Evolutionary conservation across 805 yeast genomes (phyloP), one percentile per base, ranked within the genome.

Genomic region (Komagataella pseudopastoris): DNA sequence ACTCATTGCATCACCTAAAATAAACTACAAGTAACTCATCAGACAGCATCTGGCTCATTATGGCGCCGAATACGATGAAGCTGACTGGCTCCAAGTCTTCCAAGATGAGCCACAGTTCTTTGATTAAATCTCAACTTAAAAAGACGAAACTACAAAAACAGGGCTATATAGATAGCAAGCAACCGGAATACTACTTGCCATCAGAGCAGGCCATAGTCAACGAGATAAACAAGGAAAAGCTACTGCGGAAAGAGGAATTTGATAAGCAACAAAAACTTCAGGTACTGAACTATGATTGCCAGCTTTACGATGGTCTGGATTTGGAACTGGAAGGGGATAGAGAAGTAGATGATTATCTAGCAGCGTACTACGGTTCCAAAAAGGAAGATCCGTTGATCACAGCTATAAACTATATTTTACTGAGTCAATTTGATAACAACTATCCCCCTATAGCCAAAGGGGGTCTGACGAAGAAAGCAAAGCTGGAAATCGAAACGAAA

Each of bases 391-490:
- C 44, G 3, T 14, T 63, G 4, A 17, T 58, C 14, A 45, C 36
- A 12, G 56, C 60, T 12, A 56, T 64, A 6, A 45, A 52, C 30
- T 57, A 56, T 45, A 45, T 64, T 10, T 49, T 55, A 17, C 53
- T 51, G 30, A 18, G 49, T 23, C 59, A 58, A 51, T 64, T 53
- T 51, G 62, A 58, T 44, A 51, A 50, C 4, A 50, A 52, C 39
- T 49, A 55, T 14, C 39, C 39, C 4, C 53, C 58, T 52, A 47
- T 58, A 51, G 23, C 58, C 36, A 56, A 59, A 48, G 58, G 61
- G n/a, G 59, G 56, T 12, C 50, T 62, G 7, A 58, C 61, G 1
- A 53, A 53, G 23, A 54, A 49, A 12, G 56, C 58, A 18, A 62
- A 55, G 47, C 53, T 56, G 14, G 58, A 55, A 39, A 55, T 60